A percentile compares a stretch with the other conserved stretches of the same genome.
phyloP scores from a whole-genome alignment of 2,329 filamentous ascomycete genomes.

The Claviceps fusiformis region DNA sequence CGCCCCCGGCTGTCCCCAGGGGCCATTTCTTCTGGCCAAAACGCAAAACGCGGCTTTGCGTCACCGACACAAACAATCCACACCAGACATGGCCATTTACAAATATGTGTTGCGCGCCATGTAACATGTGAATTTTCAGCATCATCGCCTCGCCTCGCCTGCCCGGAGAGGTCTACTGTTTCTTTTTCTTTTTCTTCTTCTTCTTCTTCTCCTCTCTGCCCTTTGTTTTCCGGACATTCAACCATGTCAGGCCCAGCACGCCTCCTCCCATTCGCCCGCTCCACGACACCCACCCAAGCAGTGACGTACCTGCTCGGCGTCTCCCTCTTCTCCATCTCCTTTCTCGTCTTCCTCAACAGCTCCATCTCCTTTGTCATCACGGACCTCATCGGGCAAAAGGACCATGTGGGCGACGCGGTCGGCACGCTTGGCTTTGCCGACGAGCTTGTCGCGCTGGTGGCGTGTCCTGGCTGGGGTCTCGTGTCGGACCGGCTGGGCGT shows the following conservation, averaged over 20 bases:
- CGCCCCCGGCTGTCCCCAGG: no score
- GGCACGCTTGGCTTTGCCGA: constrained; percentile 77
- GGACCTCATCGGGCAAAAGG: constrained; percentile 61
- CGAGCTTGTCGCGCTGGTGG: constrained; percentile 67
- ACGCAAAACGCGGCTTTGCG: background rate
- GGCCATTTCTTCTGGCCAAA: no score
- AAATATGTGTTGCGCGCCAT: background rate
- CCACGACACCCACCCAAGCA: constrained; percentile 49
- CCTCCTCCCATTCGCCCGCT: constrained; percentile 43
- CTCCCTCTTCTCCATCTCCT: constrained; percentile 75
- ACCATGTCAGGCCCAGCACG: constrained; percentile 25
- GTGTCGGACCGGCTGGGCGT: constrained; percentile 67
- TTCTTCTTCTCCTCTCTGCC: background rate
- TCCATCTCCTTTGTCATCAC: constrained; percentile 76
- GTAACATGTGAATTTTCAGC: constrained; percentile 7
- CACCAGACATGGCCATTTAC: background rate
- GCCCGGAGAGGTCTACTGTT: constrained; percentile 1
- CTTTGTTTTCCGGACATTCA: no score
- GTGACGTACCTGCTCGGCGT: constrained; percentile 68
- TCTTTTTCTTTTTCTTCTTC: no score
- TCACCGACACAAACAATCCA: background rate
- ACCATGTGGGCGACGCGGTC: constrained; percentile 64
- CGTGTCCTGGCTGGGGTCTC: constrained; percentile 69
- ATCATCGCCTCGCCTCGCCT: constrained; percentile 3
- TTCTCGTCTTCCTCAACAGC: constrained; percentile 81